Conservation (phyloP, 1,284 basidiomycete genomes). For the Rhodotorula sp. region DNA sequence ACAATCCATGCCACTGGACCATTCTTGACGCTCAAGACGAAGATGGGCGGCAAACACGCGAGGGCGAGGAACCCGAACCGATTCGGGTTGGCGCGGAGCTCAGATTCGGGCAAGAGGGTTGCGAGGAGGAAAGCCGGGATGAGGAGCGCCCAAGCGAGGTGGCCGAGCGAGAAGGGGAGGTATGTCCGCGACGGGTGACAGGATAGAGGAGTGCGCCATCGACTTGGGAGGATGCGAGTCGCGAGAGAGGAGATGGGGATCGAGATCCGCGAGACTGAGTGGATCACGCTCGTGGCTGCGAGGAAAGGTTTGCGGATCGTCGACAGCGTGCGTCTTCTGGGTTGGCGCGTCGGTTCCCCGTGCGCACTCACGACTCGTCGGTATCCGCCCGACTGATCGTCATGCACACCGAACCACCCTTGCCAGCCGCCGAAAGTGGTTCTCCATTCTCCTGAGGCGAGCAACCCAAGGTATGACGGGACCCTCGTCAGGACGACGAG, state of each 20-base stretch:
- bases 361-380: not conserved
- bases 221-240: not conserved
- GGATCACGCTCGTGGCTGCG: slow-evolving; percentile 10
- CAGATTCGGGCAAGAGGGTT: slow-evolving; percentile 32
- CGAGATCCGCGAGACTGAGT: slow-evolving; percentile 11
- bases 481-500: slow-evolving; percentile 16
- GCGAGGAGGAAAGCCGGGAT: slow-evolving; percentile 29
- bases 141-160: slow-evolving; percentile 21
- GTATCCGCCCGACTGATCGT: slow-evolving; percentile 7
- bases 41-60: slow-evolving; percentile 30
- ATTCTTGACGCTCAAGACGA: slow-evolving; percentile 28
- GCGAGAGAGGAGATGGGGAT: slow-evolving; percentile 9
- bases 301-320: slow-evolving; percentile 3
- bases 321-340: not conserved
- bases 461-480: slow-evolving; percentile 3
- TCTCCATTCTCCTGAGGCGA: not conserved
- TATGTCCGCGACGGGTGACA: slow-evolving; percentile 10
- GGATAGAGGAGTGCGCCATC: not conserved
- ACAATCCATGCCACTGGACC: slow-evolving; percentile 20
- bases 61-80: slow-evolving; percentile 37
- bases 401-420: slow-evolving; percentile 18
- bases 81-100: slow-evolving; percentile 36
- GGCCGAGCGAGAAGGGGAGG: slow-evolving; percentile 16
- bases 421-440: not conserved
- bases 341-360: not conserved